A percentile compares a stretch with the other conserved stretches of the same genome.
Conservation (phyloP, 768 basidiomycete genomes). For the Pleurotus sapidus region DNA sequence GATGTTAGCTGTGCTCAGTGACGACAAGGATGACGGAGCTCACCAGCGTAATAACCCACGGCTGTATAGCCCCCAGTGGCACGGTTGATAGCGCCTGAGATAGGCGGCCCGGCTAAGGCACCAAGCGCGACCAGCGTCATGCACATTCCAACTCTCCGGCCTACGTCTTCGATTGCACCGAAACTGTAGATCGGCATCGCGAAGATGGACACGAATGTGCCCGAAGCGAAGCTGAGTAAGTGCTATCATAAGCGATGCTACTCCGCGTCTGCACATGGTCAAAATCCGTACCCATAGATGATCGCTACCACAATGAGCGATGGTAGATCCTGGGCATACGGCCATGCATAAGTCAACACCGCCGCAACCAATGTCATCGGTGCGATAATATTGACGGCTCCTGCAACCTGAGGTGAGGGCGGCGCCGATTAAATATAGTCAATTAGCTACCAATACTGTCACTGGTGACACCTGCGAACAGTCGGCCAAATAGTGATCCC, state of each 20-base stretch:
- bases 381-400: conserved; percentile 55
- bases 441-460: conserved; percentile 39
- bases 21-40: conserved; percentile 6
- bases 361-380: conserved; percentile 50
- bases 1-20: no score
- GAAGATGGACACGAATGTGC: conserved; percentile 58
- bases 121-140: conserved; percentile 60
- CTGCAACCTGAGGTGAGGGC: conserved; percentile 24
- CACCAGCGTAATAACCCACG: conserved; percentile 58
- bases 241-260: not conserved
- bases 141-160: conserved; percentile 63
- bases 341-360: conserved; percentile 59
- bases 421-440: not conserved
- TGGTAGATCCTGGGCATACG: conserved; percentile 40
- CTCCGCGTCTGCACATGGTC: not conserved
- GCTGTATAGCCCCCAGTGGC: conserved; percentile 49
- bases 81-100: conserved; percentile 64
- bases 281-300: conserved; percentile 48
- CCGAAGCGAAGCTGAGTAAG: conserved; percentile 51
- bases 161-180: conserved; percentile 59
- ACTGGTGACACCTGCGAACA: conserved; percentile 43
- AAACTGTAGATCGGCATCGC: conserved; percentile 57
- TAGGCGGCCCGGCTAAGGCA: conserved; percentile 67
- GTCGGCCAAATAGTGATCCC: conserved; percentile 51
- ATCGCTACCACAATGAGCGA: conserved; percentile 44